Evolutionary conservation across 2,329 filamentous ascomycete genomes (phyloP).

Genomic region (Alternaria sp.): DNA sequence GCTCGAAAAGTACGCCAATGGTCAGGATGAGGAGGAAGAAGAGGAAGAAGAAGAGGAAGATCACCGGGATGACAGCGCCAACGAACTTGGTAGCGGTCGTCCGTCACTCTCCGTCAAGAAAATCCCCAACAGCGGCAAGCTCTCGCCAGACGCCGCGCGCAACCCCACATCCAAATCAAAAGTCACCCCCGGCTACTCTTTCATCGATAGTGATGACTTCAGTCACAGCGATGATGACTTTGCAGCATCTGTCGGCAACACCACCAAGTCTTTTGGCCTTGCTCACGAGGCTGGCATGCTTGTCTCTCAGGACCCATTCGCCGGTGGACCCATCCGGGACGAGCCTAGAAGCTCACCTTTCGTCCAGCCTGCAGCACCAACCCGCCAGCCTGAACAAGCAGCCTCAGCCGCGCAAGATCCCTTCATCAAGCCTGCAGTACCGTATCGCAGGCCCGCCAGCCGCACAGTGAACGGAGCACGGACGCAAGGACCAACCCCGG

Average conservation of each 20-base stretch:
- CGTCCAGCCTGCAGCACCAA: constrained; percentile 5
- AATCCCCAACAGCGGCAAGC: constrained; percentile 8
- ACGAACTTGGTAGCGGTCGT: constrained; percentile 20
- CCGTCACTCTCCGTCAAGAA: constrained; percentile 3
- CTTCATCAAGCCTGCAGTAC: constrained; percentile 7
- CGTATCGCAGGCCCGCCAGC: constrained; percentile 2
- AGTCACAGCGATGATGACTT: constrained; percentile 32
- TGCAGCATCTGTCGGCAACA: constrained; percentile 33
- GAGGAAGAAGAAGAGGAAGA: constrained; percentile 11
- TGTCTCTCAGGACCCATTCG: constrained; percentile 10
- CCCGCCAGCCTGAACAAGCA: not conserved
- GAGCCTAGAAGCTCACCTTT: constrained; percentile 9
- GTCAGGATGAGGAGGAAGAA: constrained; percentile 31
- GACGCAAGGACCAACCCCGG: constrained; percentile 2
- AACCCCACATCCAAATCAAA: constrained; percentile 1
- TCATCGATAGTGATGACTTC: constrained; percentile 29
- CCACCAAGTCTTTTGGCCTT: constrained; percentile 46
- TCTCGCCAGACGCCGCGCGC: constrained; percentile 13
- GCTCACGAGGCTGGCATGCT: constrained; percentile 46
- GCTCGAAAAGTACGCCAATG: constrained; percentile 36
- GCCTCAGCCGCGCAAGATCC: not conserved
- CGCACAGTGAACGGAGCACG: constrained; percentile 10
- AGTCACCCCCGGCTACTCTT: constrained; percentile 26
- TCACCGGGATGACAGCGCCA: constrained; percentile 20
- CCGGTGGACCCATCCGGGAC: constrained; percentile 4